phyloP scores from a whole-genome alignment of 1,284 basidiomycete genomes.

The Hypsizygus ulmarius region DNA sequence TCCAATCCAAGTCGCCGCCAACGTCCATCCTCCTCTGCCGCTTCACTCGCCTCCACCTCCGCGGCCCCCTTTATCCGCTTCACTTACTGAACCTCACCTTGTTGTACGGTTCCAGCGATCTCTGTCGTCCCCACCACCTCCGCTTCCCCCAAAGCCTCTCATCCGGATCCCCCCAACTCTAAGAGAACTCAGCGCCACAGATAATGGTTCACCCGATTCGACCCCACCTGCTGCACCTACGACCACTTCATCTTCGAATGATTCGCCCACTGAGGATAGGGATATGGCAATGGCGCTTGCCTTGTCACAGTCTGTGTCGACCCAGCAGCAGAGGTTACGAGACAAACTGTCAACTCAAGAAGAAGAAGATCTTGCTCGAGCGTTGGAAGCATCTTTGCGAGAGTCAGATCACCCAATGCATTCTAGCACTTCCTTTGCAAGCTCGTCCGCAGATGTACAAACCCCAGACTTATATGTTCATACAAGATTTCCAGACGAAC shows the following conservation, averaged over 20 bases:
- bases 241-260: conserved; percentile 3
- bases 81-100: conserved; percentile 14
- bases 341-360: conserved; percentile 45
- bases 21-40: conserved; percentile 9
- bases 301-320: conserved; percentile 52
- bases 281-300: conserved; percentile 42
- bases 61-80: conserved; percentile 19
- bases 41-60: conserved; percentile 14
- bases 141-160: conserved; percentile 29
- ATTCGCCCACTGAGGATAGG: conserved; percentile 23
- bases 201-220: conserved; percentile 1
- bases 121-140: conserved; percentile 14
- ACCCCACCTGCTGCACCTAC: conserved; percentile 2
- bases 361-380: conserved; percentile 63
- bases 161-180: conserved; percentile 1
- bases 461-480: background rate
- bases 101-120: conserved; percentile 4
- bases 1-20: conserved; percentile 8
- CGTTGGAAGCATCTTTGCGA: conserved; percentile 57
- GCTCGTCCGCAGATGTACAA: conserved; percentile 2
- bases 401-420: conserved; percentile 18
- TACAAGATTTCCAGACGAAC: background rate
- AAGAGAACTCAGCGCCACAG: conserved; percentile 8
- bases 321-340: conserved; percentile 34
- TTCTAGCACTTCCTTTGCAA: conserved; percentile 15